These are phyloP conservation scores for Aspergillus proliferans DNA, from an alignment of 2,329 filamentous ascomycete genomes.

Conservation along the genomic window DNA sequence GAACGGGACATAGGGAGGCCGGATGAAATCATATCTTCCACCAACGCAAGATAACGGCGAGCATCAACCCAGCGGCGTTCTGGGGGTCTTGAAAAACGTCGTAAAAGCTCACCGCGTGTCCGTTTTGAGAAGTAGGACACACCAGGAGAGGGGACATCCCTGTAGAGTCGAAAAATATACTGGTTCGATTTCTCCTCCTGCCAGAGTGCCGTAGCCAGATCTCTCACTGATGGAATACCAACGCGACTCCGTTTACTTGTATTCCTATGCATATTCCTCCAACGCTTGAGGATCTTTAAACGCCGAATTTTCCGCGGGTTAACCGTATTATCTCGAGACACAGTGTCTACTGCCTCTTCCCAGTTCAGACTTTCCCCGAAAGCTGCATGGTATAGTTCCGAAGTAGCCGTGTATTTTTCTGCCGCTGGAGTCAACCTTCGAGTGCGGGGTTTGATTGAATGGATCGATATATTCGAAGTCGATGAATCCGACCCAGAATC, in stretches of 20 bases:
- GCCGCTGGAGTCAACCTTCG: slow-evolving; percentile 11
- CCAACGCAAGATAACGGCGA: slow-evolving; percentile 70
- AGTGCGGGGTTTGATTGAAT: neutral
- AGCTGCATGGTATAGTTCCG: slow-evolving; percentile 17
- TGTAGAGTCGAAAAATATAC: slow-evolving; percentile 49
- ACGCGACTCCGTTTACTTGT: slow-evolving; percentile 15
- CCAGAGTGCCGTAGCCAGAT: slow-evolving; percentile 37
- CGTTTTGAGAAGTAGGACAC: slow-evolving; percentile 44
- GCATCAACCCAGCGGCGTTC: slow-evolving; percentile 49
- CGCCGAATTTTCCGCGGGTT: slow-evolving; percentile 14
- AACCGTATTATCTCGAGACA: slow-evolving; percentile 15
- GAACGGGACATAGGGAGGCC: slow-evolving; percentile 59
- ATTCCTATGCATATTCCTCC: neutral
- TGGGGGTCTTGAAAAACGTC: slow-evolving; percentile 56
- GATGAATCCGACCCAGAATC: neutral
- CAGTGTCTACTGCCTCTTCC: slow-evolving; percentile 32
- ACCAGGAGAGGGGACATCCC: slow-evolving; percentile 47
- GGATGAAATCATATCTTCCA: slow-evolving; percentile 75
- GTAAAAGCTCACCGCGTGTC: slow-evolving; percentile 59
- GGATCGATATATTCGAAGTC: neutral
- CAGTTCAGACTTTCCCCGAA: slow-evolving; percentile 18
- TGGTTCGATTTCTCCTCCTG: slow-evolving; percentile 42
- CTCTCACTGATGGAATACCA: slow-evolving; percentile 31
- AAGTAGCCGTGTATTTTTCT: slow-evolving; percentile 15
- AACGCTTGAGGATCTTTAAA: neutral